Conservation (phyloP, 768 basidiomycete genomes). For the Termitomyces sp. region DNA sequence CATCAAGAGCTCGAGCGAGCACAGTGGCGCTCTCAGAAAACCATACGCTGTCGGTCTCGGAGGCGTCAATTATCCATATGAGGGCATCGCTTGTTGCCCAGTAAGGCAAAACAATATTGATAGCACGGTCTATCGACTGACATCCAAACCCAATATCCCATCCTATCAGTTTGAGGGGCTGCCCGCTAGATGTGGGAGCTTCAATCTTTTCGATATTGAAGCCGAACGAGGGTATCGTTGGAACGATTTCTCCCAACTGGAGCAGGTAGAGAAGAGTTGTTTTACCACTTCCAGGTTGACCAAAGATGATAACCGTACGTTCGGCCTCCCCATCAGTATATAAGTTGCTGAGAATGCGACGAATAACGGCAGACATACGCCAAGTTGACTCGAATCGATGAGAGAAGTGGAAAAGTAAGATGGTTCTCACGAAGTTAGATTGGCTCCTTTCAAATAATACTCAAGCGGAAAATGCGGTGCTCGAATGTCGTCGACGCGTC, state of each 20-base stretch:
- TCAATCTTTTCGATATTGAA: slow-evolving; percentile 59
- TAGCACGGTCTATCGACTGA: slow-evolving; percentile 36
- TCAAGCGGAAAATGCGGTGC: not conserved
- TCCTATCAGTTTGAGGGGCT: slow-evolving; percentile 44
- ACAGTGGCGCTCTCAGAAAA: slow-evolving; percentile 48
- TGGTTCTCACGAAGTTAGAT: not conserved
- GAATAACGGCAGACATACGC: slow-evolving; percentile 1
- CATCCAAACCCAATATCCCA: slow-evolving; percentile 64
- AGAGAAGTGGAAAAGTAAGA: not conserved
- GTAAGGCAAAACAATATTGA: slow-evolving; percentile 21
- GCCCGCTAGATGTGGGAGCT: slow-evolving; percentile 14
- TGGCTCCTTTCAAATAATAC: not conserved
- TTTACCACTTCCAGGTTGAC: slow-evolving; percentile 38
- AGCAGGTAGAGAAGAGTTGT: slow-evolving; percentile 43
- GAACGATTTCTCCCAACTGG: slow-evolving; percentile 32
- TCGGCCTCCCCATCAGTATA: slow-evolving; percentile 13
- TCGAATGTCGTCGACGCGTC: not conserved
- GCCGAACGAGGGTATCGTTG: slow-evolving; percentile 35
- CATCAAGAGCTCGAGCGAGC: slow-evolving; percentile 34
- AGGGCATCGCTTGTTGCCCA: slow-evolving; percentile 40
- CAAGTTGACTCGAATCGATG: not conserved
- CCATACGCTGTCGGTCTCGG: slow-evolving; percentile 29
- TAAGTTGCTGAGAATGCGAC: slow-evolving; percentile 11
- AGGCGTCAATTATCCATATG: slow-evolving; percentile 63
- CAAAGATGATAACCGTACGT: slow-evolving; percentile 25